phyloP scores from a whole-genome alignment of 176 grass and related monocot species.

The Chloris gayana region DNA sequence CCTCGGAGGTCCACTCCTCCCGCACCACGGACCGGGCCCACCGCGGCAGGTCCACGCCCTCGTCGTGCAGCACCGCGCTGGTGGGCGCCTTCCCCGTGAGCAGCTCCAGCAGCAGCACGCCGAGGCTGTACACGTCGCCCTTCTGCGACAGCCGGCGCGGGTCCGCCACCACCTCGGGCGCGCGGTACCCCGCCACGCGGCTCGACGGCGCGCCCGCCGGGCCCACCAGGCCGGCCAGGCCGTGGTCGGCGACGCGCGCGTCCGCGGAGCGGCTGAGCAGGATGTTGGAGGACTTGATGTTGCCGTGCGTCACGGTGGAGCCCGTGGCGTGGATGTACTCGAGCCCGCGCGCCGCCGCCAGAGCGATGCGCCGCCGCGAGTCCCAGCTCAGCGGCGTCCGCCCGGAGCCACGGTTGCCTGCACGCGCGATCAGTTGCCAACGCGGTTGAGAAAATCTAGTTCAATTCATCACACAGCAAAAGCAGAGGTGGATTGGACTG shows the following conservation, averaged over 20 bases:
- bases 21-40: conserved; percentile 70
- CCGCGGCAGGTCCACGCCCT: conserved; percentile 72
- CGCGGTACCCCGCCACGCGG: conserved; percentile 61
- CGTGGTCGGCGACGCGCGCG: conserved; percentile 71
- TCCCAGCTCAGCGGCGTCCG: conserved; percentile 69
- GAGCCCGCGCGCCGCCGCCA: conserved; percentile 62
- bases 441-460: neutral
- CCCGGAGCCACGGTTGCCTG: conserved; percentile 66
- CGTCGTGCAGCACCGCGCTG: conserved; percentile 60
- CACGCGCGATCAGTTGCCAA: neutral
- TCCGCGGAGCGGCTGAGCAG: conserved; percentile 54
- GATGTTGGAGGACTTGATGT: conserved; percentile 82
- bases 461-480: no score
- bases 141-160: conserved; percentile 58
- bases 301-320: conserved; percentile 60
- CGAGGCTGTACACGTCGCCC: conserved; percentile 81
- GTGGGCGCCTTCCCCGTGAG: conserved; percentile 71
- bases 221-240: conserved; percentile 65
- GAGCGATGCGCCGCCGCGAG: conserved; percentile 55
- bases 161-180: conserved; percentile 68
- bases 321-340: conserved; percentile 88
- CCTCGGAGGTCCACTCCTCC: conserved; percentile 72
- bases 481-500: no score
- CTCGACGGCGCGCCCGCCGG: conserved; percentile 44
- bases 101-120: conserved; percentile 74